Base-by-base conservation (phyloP, 805 yeast species). In the Candida piceae region DNA sequence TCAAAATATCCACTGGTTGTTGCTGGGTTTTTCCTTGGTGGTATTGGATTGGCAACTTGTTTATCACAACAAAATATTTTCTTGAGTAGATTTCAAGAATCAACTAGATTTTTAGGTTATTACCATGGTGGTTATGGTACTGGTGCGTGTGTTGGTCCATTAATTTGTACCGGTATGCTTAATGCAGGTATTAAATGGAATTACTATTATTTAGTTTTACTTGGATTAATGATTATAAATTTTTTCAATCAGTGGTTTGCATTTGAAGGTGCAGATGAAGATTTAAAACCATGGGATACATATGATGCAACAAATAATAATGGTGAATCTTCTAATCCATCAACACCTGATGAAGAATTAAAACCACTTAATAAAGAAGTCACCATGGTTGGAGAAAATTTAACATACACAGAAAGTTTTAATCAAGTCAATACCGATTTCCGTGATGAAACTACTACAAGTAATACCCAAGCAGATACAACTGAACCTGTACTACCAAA, bases 91-190 rank as follows among this genome's bases (percentile, higher is more conserved):
- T 57, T 80, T 25, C 66, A 67, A 17, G 74, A 76, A 40, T 69
- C 76, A 33, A 76, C 82, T 32, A 73, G 70, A 36, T 64, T 74
- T 40, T 66, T 81, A 58, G 84, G 89, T 1, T 55, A 67, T 18
- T 63, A 74, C 40, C 93, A 84, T 60, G 89, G 85, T 1, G 52
- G 67, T 11, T 84, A 82, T 55, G 94, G 94, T 1, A 47, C 76
- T 3, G 88, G 89, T 2, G 85, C 88, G 1, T 77, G 84, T 31
- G 45, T 78, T 1, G 70, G 86, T 2, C 89, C 94, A 2, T 69
- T 84, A 15, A 53, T 78, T 21, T 79, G 81, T 3, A 74, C 85
- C 0, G 58, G 69, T 1, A 64, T 80, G 69, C 67, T 75, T 13
- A 62, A 67, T 30, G 43, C 52, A 0, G 78, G 76, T 3, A 52